Evolutionary conservation across 164 flowering plant species (phyloP).

Genomic region (Buxus sempervirens): DNA sequence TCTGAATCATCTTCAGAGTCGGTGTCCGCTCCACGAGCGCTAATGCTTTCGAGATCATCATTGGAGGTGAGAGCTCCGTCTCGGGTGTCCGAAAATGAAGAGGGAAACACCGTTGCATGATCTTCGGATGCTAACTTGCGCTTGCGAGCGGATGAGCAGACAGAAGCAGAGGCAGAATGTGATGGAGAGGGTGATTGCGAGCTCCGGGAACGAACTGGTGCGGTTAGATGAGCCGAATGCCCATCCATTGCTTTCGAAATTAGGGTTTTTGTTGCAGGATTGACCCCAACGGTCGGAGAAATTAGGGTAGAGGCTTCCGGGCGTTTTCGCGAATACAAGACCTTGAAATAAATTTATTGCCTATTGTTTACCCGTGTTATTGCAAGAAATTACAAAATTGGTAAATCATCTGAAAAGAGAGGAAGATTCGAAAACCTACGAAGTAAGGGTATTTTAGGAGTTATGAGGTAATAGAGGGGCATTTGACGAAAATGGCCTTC

Average conservation of each 20-base stretch:
- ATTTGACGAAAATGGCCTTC: neutral
- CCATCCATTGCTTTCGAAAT: constrained; percentile 43
- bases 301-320: neutral
- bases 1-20: constrained; percentile 66
- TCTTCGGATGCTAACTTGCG: constrained; percentile 61
- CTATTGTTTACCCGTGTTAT: neutral
- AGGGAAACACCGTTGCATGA: constrained; percentile 63
- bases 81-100: constrained; percentile 68
- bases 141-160: constrained; percentile 75
- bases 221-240: constrained; percentile 64
- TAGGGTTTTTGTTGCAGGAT: neutral
- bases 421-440: neutral
- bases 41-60: constrained; percentile 95
- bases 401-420: neutral
- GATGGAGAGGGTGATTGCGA: constrained; percentile 89
- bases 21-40: constrained; percentile 70
- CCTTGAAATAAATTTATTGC: neutral
- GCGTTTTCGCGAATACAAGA: neutral
- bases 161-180: constrained; percentile 90
- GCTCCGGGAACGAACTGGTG: constrained; percentile 69
- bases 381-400: neutral
- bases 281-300: neutral
- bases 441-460: neutral
- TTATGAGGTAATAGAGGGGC: neutral
- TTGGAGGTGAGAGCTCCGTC: constrained; percentile 76